These are phyloP conservation scores for Aspergillus costaricaensis DNA, from an alignment of 2,329 filamentous ascomycete species.

Conservation along the genomic window DNA sequence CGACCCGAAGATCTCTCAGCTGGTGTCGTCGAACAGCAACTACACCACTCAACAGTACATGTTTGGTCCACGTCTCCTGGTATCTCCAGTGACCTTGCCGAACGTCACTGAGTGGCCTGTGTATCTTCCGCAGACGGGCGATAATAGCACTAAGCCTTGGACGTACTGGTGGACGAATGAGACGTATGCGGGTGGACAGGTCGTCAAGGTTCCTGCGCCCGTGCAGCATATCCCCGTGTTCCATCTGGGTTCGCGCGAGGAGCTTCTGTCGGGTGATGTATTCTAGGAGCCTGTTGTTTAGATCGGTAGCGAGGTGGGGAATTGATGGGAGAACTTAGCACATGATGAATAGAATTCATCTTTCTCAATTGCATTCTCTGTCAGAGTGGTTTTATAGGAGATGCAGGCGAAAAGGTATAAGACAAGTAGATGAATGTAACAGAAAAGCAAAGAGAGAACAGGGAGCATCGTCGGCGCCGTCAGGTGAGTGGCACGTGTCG, in stretches of 20 bases:
- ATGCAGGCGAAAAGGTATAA: too few relatives aligned
- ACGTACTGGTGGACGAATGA: slow-evolving; percentile 46
- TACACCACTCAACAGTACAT: slow-evolving; percentile 44
- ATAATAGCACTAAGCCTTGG: slow-evolving; percentile 34
- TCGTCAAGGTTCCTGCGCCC: slow-evolving; percentile 39
- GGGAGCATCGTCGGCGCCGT: too few relatives aligned
- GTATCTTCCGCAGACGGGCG: slow-evolving; percentile 35
- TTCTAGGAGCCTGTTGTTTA: slow-evolving; percentile 9
- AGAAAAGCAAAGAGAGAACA: not conserved
- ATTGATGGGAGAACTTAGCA: not conserved
- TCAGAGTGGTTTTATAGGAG: not conserved
- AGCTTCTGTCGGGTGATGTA: slow-evolving; percentile 61
- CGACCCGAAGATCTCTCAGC: slow-evolving; percentile 24
- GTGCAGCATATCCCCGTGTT: slow-evolving; percentile 28
- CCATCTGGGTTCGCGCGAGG: slow-evolving; percentile 68
- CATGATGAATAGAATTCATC: not conserved
- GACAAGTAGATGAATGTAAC: not conserved
- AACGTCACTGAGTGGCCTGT: slow-evolving; percentile 41
- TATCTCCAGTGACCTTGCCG: slow-evolving; percentile 39
- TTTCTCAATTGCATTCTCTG: not conserved
- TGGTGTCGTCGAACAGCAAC: slow-evolving; percentile 34
- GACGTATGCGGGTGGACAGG: slow-evolving; percentile 42
- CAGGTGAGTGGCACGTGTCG: not conserved
- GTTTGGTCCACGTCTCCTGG: slow-evolving; percentile 41
- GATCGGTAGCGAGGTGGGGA: not conserved